A percentile compares a stretch with the other conserved stretches of the same genome.
These are phyloP conservation scores for Stephania japonica DNA, from an alignment of 164 flowering plant genomes.

Conservation along the genomic window DNA sequence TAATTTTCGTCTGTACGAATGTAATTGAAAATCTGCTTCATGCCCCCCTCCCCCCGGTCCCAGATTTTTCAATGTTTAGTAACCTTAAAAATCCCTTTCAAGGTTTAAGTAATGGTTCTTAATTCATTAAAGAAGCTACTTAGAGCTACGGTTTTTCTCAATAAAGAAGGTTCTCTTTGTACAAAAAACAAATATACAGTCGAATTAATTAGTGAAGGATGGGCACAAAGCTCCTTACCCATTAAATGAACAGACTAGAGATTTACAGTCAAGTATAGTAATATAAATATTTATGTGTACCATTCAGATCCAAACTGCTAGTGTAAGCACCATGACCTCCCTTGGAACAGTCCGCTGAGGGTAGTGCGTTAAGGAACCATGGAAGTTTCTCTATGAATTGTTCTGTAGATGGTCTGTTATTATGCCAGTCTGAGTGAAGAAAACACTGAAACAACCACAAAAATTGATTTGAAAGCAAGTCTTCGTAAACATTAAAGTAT, in stretches of 20 bases:
- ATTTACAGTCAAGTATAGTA: background rate
- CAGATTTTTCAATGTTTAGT: too few species aligned
- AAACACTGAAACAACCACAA: conserved; percentile 63
- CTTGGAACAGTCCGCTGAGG: conserved; percentile 98
- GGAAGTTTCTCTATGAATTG: conserved; percentile 95
- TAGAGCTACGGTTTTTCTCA: background rate
- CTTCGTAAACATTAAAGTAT: too few species aligned
- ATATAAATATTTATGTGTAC: conserved; percentile 29
- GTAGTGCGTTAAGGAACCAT: conserved; percentile 90
- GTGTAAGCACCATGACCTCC: conserved; percentile 99
- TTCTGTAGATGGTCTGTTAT: conserved; percentile 73
- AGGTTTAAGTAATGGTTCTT: background rate
- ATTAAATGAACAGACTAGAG: background rate
- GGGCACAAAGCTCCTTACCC: background rate
- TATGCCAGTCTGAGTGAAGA: conserved; percentile 70
- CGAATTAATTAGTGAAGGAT: background rate
- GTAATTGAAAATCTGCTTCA: background rate
- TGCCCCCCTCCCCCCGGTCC: too few species aligned
- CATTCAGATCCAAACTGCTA: conserved; percentile 76
- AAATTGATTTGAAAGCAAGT: background rate
- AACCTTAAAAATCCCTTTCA: too few species aligned
- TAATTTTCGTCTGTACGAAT: background rate
- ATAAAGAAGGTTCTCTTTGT: background rate
- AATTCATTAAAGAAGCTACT: background rate
- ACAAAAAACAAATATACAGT: background rate